A percentile compares a stretch with the other conserved stretches of the same genome.
Evolutionary conservation across 768 basidiomycete species (phyloP).

Genomic region (Termitomyces bulborhizus): DNA sequence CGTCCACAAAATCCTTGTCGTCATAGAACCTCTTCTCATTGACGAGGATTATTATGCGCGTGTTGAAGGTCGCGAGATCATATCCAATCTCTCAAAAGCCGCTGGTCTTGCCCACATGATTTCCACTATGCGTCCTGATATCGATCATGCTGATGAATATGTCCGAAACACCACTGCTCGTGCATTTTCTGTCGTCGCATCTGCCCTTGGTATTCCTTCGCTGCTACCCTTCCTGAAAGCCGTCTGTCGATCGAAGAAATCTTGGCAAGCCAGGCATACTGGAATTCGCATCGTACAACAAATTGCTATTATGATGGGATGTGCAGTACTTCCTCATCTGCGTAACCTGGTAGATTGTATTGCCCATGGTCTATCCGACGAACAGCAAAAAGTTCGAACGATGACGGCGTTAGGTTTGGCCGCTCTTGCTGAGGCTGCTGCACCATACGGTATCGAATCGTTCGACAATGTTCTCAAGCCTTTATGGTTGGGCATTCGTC

Average conservation of each 20-base stretch:
- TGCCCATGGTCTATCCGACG: conserved; percentile 86
- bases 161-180: conserved; percentile 98
- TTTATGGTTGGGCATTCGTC: conserved; percentile 88
- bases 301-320: conserved; percentile 99
- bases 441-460: conserved; percentile 98
- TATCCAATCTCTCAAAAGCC: conserved; percentile 96
- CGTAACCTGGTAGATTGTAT: conserved; percentile 96
- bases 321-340: conserved; percentile 94
- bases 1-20: conserved; percentile 98
- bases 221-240: conserved; percentile 98
- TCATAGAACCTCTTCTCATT: conserved; percentile 97
- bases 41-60: conserved; percentile 97
- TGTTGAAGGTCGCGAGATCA: conserved; percentile 98
- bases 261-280: conserved; percentile 99
- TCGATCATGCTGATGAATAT: conserved; percentile 98
- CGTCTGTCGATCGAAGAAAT: conserved; percentile 97
- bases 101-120: conserved; percentile 99
- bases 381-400: conserved; percentile 93
- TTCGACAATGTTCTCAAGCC: conserved; percentile 97
- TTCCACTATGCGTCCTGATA: conserved; percentile 99
- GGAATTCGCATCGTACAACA: conserved; percentile 99
- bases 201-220: conserved; percentile 95
- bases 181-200: conserved; percentile 98
- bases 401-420: conserved; percentile 93
- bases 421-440: conserved; percentile 93